Percentiles rank a stretch among this genome's conserved stretches.
These are phyloP conservation scores for Aspergillus persii DNA, from an alignment of 2,329 filamentous ascomycete species.

Conservation along the genomic window DNA sequence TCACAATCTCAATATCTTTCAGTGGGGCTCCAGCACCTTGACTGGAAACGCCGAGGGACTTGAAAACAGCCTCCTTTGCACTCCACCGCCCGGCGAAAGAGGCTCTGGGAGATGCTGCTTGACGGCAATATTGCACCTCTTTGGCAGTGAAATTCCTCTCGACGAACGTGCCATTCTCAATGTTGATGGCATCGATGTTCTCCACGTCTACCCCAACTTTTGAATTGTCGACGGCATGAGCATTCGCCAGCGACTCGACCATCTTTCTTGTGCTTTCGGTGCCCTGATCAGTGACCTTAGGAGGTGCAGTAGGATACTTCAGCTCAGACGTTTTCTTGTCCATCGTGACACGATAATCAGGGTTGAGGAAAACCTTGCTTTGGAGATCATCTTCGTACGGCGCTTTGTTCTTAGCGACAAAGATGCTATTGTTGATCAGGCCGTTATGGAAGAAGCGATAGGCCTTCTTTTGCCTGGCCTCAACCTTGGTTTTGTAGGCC, in stretches of 20 bases:
- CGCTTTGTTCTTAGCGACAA: conserved; percentile 88
- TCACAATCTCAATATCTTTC: conserved; percentile 90
- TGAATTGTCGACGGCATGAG: conserved; percentile 61
- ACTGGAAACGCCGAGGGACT: conserved; percentile 83
- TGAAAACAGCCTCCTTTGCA: conserved; percentile 98
- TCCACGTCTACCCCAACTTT: conserved; percentile 95
- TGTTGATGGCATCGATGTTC: conserved; percentile 80
- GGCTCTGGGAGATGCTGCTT: conserved; percentile 75
- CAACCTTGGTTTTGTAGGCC: conserved; percentile 82
- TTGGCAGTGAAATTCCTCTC: conserved; percentile 87
- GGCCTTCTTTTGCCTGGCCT: conserved; percentile 93
- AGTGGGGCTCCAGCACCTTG: conserved; percentile 85
- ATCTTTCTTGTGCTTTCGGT: conserved; percentile 68
- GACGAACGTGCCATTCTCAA: conserved; percentile 90
- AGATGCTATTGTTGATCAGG: conserved; percentile 95
- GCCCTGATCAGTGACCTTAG: conserved; percentile 59
- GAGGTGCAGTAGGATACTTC: conserved; percentile 67
- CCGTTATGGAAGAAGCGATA: conserved; percentile 99
- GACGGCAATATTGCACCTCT: conserved; percentile 84
- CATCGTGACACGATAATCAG: conserved; percentile 76
- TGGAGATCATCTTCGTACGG: conserved; percentile 90
- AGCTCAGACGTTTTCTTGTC: conserved; percentile 86
- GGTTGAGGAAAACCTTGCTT: conserved; percentile 87
- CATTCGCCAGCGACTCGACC: conserved; percentile 72
- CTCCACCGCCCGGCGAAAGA: conserved; percentile 96